These are phyloP conservation scores for Coniella lustricola DNA, from an alignment of 2,329 filamentous ascomycete genomes.

Conservation along the genomic window DNA sequence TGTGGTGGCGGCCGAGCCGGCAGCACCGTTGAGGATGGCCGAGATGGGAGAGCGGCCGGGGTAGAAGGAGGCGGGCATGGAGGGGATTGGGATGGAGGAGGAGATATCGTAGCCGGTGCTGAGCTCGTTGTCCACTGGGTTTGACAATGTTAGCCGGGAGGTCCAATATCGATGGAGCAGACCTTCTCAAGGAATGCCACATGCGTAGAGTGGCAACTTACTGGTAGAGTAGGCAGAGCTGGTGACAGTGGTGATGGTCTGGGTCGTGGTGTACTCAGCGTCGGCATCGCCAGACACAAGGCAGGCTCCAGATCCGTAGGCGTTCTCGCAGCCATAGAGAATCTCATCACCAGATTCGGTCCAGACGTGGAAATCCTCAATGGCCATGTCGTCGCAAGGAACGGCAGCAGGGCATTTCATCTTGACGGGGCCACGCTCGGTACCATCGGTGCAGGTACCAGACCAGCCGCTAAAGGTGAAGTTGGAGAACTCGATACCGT, in stretches of 20 bases:
- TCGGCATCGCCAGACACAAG: slow-evolving; percentile 11
- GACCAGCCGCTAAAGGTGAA: slow-evolving; percentile 50
- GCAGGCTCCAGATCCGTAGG: slow-evolving; percentile 18
- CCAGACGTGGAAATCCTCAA: slow-evolving; percentile 47
- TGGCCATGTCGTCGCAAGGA: slow-evolving; percentile 45
- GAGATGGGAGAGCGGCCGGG: slow-evolving; percentile 12
- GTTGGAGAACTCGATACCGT: slow-evolving; percentile 45
- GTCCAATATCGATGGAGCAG: background rate
- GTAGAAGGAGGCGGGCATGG: slow-evolving; percentile 15
- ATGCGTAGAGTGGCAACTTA: background rate
- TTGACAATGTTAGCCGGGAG: background rate
- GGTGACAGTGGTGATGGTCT: slow-evolving; percentile 15
- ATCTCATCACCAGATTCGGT: slow-evolving; percentile 36
- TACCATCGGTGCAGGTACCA: slow-evolving; percentile 43
- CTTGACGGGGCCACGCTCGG: slow-evolving; percentile 44
- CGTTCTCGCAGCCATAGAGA: slow-evolving; percentile 15
- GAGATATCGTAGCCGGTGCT: slow-evolving; percentile 9
- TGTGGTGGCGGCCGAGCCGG: slow-evolving; percentile 1
- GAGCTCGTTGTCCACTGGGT: slow-evolving; percentile 11
- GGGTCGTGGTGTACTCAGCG: slow-evolving; percentile 17
- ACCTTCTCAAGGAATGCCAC: too few relatives aligned
- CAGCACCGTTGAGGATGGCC: slow-evolving; percentile 8
- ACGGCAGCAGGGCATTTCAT: slow-evolving; percentile 41
- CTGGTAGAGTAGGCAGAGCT: slow-evolving; percentile 19
- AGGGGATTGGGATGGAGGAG: slow-evolving; percentile 11